Percentiles rank a stretch among this genome's conserved stretches.
phyloP scores from a whole-genome alignment of 371 early-diverging fungal species.

The Saksenaea vasiformis region DNA sequence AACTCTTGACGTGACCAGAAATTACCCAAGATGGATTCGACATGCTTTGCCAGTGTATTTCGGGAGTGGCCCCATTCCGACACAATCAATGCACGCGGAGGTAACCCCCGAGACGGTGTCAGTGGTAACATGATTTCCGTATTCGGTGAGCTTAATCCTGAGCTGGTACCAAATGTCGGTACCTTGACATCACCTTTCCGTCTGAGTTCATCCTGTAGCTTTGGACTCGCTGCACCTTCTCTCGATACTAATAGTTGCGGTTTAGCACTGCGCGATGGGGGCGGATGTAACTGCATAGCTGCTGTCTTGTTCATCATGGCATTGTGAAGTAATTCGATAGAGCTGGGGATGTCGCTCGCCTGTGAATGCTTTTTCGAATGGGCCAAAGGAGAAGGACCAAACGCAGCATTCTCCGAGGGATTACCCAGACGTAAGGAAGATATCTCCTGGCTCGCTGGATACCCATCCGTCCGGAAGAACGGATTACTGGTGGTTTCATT shows the following conservation, averaged over 20 bases:
- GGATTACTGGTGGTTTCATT: constrained; percentile 46
- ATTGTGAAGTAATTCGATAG: constrained; percentile 32
- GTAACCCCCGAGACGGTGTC: constrained; percentile 31
- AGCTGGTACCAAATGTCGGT: constrained; percentile 16
- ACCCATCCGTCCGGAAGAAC: constrained; percentile 47
- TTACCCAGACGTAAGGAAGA: not conserved
- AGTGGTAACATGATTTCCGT: constrained; percentile 32
- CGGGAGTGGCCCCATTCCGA: constrained; percentile 45
- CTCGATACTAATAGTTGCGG: not conserved
- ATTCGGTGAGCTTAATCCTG: constrained; percentile 17
- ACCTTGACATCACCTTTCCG: constrained; percentile 13
- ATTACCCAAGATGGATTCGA: constrained; percentile 33
- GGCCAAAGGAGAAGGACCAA: constrained; percentile 26
- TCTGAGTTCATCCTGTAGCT: not conserved
- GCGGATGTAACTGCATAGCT: constrained; percentile 43
- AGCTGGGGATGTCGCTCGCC: constrained; percentile 19
- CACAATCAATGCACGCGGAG: constrained; percentile 40
- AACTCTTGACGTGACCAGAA: constrained; percentile 13
- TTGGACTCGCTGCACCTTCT: not conserved
- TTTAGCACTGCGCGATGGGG: constrained; percentile 26
- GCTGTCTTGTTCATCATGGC: constrained; percentile 40
- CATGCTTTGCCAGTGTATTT: constrained; percentile 40
- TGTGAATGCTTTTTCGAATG: constrained; percentile 34
- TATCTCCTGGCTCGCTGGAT: constrained; percentile 15
- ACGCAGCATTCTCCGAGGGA: not conserved